phyloP scores from a whole-genome alignment of 306 rosid species.

The Pyrus betulifolia region DNA sequence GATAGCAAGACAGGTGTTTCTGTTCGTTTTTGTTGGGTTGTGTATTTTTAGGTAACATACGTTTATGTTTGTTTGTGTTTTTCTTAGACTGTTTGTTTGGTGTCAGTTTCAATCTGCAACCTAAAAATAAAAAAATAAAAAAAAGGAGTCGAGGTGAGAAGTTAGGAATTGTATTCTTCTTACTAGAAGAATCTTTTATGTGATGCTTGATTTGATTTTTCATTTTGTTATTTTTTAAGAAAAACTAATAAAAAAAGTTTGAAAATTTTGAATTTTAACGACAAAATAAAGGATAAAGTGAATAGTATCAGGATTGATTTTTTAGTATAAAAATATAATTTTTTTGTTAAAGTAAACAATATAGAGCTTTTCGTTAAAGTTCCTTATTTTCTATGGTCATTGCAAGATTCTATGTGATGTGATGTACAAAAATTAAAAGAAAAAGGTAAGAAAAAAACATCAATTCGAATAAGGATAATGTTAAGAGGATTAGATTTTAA shows the following conservation, averaged over 20 bases:
- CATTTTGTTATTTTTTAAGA: no score
- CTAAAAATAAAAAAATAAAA: background rate
- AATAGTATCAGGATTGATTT: no score
- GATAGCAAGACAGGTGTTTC: background rate
- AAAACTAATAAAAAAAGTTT: no score
- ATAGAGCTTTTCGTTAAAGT: no score
- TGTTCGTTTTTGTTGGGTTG: background rate
- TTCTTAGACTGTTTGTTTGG: background rate
- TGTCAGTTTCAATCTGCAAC: background rate
- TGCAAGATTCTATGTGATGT: background rate
- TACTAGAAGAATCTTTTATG: background rate
- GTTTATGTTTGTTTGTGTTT: background rate
- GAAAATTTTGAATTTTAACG: no score
- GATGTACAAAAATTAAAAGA: background rate
- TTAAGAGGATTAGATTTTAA: no score
- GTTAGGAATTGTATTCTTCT: slow-evolving; percentile 1
- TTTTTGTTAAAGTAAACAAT: no score
- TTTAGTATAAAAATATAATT: no score
- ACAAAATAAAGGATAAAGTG: no score
- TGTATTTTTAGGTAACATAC: background rate
- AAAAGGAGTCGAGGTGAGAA: background rate
- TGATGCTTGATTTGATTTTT: background rate
- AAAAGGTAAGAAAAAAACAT: background rate
- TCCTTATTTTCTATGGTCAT: background rate
- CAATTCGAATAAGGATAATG: no score